phyloP scores from a whole-genome alignment of 306 rosid genomes.

The Sicyos edulis region DNA sequence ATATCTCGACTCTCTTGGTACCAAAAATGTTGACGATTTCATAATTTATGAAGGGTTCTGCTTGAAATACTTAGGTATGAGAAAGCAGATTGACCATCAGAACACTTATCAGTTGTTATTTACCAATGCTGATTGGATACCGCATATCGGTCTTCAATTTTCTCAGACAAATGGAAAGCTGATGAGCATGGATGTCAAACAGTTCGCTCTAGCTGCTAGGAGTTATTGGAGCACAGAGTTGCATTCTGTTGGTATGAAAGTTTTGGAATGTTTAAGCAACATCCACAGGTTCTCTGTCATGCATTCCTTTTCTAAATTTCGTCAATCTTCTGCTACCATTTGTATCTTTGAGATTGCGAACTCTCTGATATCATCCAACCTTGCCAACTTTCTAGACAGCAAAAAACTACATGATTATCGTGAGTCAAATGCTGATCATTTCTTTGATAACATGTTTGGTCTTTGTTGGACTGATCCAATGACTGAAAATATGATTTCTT shows the following conservation, averaged over 20 bases:
- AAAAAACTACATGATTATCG: background rate
- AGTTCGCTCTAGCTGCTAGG: constrained; percentile 33
- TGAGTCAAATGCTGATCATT: constrained; percentile 23
- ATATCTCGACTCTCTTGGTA: constrained; percentile 30
- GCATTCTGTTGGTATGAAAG: constrained; percentile 24
- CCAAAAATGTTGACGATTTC: constrained; percentile 23
- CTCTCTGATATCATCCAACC: constrained; percentile 14
- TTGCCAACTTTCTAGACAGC: background rate
- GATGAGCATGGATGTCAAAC: constrained; percentile 22
- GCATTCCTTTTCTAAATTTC: constrained; percentile 13
- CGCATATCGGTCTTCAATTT: constrained; percentile 12
- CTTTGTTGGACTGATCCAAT: constrained; percentile 33
- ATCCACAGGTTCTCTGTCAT: constrained; percentile 6
- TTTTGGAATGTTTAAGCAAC: constrained; percentile 11
- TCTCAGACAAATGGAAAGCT: constrained; percentile 29
- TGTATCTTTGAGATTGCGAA: constrained; percentile 20
- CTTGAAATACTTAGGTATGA: constrained; percentile 46
- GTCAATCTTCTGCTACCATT: background rate
- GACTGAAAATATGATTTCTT: constrained; percentile 33
- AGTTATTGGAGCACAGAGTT: constrained; percentile 20
- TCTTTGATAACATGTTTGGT: constrained; percentile 27
- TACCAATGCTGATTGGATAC: constrained; percentile 51
- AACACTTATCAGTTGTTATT: constrained; percentile 30
- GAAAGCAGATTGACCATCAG: constrained; percentile 20
- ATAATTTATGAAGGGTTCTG: constrained; percentile 32